phyloP scores from a whole-genome alignment of 495 filamentous ascomycete genomes.

The Penicillium fimorum region DNA sequence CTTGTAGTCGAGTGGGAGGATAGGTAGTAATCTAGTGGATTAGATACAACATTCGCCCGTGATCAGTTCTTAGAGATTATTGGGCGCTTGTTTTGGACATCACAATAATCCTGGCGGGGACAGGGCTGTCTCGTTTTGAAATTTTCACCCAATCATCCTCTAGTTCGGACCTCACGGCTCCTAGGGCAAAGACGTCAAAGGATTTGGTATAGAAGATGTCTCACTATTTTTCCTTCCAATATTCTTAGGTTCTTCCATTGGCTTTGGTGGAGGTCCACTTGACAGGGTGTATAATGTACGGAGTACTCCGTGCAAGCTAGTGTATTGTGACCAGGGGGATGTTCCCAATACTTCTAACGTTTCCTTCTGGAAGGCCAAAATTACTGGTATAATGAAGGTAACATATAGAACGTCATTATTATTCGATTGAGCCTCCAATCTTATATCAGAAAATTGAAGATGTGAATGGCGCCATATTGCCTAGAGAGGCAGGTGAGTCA shows the following conservation, averaged over 20 bases:
- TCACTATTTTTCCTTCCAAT: slow-evolving; percentile 27
- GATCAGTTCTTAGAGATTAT: not conserved
- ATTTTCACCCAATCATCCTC: not conserved
- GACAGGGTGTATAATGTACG: slow-evolving; percentile 16
- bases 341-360: slow-evolving; percentile 4
- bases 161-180: not conserved
- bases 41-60: not conserved
- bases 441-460: not conserved
- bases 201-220: slow-evolving; percentile 13
- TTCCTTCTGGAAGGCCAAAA: slow-evolving; percentile 10
- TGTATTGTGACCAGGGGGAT: slow-evolving; percentile 5
- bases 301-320: not conserved
- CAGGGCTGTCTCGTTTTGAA: not conserved
- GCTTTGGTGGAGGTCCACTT: slow-evolving; percentile 27
- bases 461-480: not conserved
- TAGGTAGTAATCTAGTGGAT: not conserved
- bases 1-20: not conserved
- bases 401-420: not conserved
- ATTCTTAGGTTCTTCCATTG: slow-evolving; percentile 34
- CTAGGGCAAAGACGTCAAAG: not conserved
- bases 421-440: not conserved
- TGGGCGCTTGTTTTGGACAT: not conserved
- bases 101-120: not conserved
- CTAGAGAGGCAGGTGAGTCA: not conserved
- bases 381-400: not conserved